Conservation (phyloP, 176 grass and related monocot genomes). For the Lolium rigidum region DNA sequence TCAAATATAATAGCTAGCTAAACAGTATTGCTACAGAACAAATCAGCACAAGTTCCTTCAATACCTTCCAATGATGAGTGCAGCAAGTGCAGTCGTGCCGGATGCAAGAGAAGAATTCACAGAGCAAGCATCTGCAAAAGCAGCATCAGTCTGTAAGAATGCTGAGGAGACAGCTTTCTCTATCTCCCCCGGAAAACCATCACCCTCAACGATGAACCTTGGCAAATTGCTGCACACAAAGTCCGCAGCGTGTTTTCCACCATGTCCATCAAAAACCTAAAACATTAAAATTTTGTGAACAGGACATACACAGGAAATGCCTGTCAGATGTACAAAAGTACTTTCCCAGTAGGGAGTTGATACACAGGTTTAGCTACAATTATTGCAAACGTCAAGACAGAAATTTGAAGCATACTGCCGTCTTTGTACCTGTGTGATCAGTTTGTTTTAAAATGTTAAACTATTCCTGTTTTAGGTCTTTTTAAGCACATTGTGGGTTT, state of each 20-base stretch:
- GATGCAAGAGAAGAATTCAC: constrained; percentile 79
- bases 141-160: constrained; percentile 85
- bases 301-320: constrained; percentile 31
- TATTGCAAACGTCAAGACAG: background rate
- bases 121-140: constrained; percentile 87
- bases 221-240: constrained; percentile 84
- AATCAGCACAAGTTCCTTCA: constrained; percentile 26
- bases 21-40: background rate
- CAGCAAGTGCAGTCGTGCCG: constrained; percentile 88
- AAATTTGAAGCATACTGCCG: background rate
- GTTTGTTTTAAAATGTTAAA: background rate
- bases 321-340: constrained; percentile 22
- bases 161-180: constrained; percentile 82
- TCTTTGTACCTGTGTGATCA: background rate
- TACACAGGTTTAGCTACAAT: constrained; percentile 1
- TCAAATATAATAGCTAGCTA: background rate
- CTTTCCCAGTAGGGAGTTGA: background rate
- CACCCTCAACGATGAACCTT: constrained; percentile 78
- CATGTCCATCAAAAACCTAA: constrained; percentile 98
- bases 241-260: constrained; percentile 96
- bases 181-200: constrained; percentile 78
- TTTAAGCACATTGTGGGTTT: background rate
- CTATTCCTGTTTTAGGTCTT: background rate
- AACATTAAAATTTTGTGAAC: constrained; percentile 36
- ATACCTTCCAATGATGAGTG: constrained; percentile 83